A percentile compares a stretch with the other conserved stretches of the same genome.
phyloP scores from a whole-genome alignment of 2,329 filamentous ascomycete species.

The Diaporthe australafricana region DNA sequence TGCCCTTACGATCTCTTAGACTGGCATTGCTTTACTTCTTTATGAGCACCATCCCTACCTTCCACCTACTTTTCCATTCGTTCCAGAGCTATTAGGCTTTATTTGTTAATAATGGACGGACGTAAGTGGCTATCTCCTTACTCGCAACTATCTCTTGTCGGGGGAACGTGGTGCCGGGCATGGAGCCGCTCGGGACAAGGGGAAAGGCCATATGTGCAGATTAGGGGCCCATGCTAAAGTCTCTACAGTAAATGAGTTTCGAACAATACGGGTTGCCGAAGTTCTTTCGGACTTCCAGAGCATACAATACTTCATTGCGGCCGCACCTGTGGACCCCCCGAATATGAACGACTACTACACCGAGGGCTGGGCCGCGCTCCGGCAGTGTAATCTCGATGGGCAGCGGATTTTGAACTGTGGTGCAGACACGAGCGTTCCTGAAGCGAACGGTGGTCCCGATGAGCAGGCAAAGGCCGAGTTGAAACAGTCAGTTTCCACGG shows the following conservation, averaged over 20 bases:
- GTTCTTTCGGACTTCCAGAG: constrained; percentile 71
- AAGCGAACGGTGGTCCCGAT: constrained; percentile 62
- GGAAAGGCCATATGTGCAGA: background rate
- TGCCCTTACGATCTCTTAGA: constrained; percentile 7
- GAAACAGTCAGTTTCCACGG: constrained; percentile 63
- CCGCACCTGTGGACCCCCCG: constrained; percentile 64
- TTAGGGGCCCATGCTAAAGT: background rate
- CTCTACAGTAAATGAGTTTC: constrained; percentile 67
- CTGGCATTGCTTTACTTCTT: background rate
- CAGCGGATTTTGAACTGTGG: constrained; percentile 74
- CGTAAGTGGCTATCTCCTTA: constrained; percentile 33
- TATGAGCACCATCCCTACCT: constrained; percentile 19
- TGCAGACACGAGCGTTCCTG: constrained; percentile 70
- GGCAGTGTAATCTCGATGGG: constrained; percentile 72
- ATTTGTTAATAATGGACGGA: constrained; percentile 37
- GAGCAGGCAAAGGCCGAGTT: constrained; percentile 73
- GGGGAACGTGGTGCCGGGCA: background rate
- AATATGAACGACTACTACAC: constrained; percentile 71
- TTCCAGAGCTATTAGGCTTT: background rate
- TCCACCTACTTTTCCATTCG: background rate
- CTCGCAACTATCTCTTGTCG: background rate
- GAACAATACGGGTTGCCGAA: constrained; percentile 70
- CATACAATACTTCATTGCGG: constrained; percentile 72
- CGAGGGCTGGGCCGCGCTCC: constrained; percentile 71
- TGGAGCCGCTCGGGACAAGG: background rate